These are phyloP conservation scores for Rhynchospora pubera DNA, from an alignment of 176 grass and related monocot genomes.

Conservation along the genomic window DNA sequence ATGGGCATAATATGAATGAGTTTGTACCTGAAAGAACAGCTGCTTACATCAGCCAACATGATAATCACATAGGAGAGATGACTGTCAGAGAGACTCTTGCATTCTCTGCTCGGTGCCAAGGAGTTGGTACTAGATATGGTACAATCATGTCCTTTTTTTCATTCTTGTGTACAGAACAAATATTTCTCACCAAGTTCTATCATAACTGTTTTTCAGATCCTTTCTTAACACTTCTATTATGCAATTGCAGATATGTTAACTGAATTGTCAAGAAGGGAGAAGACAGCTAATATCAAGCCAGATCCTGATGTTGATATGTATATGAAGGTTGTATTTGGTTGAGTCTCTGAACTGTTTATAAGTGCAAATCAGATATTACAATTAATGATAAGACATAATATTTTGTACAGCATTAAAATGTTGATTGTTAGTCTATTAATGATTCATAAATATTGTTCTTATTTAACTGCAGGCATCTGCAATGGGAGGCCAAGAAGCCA, in stretches of 20 bases:
- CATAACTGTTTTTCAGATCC: background rate
- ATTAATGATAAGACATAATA: background rate
- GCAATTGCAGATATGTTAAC: slow-evolving; percentile 56
- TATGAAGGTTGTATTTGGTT: slow-evolving; percentile 60
- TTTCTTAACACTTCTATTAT: background rate
- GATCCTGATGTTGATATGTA: slow-evolving; percentile 89
- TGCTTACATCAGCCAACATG: slow-evolving; percentile 91
- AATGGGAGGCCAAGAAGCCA: slow-evolving; percentile 50
- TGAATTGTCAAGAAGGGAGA: slow-evolving; percentile 83
- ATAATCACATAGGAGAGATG: slow-evolving; percentile 97
- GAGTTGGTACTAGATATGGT: slow-evolving; percentile 76
- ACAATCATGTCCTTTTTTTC: slow-evolving; percentile 7
- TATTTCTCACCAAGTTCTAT: background rate
- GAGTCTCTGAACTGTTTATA: background rate
- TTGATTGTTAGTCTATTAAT: background rate
- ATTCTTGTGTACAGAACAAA: background rate
- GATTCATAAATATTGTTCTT: slow-evolving; percentile 9
- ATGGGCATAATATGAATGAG: slow-evolving; percentile 74
- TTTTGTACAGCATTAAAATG: background rate
- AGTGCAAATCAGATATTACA: background rate
- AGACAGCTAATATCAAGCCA: slow-evolving; percentile 79
- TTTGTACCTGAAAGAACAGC: slow-evolving; percentile 91
- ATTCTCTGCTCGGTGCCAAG: slow-evolving; percentile 90
- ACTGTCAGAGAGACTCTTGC: slow-evolving; percentile 83
- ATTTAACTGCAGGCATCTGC: slow-evolving; percentile 45